A percentile compares a stretch with the other conserved stretches of the same genome.
phyloP scores from a whole-genome alignment of 352 stramenopile species.

The Aphanomyces euteiches region DNA sequence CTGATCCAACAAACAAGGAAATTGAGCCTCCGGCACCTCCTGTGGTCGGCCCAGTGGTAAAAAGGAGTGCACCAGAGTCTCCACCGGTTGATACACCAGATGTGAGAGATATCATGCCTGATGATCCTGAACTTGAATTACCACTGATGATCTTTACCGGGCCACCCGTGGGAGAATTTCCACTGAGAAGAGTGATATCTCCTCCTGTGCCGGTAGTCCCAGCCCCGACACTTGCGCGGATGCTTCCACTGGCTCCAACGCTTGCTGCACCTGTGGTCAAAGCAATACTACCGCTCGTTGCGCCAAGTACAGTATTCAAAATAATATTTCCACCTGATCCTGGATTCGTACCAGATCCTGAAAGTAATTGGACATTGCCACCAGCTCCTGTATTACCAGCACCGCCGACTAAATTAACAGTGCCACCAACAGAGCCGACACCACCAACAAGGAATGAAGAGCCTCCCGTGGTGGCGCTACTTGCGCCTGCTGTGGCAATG shows the following conservation, averaged over 20 bases:
- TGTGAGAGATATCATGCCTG: background rate
- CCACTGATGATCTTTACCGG: slow-evolving; percentile 6
- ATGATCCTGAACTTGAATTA: background rate
- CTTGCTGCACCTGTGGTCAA: slow-evolving; percentile 22
- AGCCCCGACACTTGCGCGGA: slow-evolving; percentile 30
- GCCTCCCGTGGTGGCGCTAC: background rate
- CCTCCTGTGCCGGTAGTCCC: slow-evolving; percentile 36
- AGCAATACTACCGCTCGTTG: background rate
- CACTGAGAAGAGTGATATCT: slow-evolving; percentile 31
- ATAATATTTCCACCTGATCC: background rate
- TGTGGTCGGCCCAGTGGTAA: slow-evolving; percentile 32
- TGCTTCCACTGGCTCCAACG: slow-evolving; percentile 28
- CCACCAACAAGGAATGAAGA: background rate
- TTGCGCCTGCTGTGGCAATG: slow-evolving; percentile 6
- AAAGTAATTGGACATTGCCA: slow-evolving; percentile 35
- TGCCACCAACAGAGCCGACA: slow-evolving; percentile 31
- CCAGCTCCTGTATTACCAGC: slow-evolving; percentile 27
- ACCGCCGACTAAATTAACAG: slow-evolving; percentile 32
- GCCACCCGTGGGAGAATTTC: background rate
- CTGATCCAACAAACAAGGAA: background rate
- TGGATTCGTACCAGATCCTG: slow-evolving; percentile 23
- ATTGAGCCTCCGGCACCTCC: slow-evolving; percentile 37
- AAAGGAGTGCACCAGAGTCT: slow-evolving; percentile 35
- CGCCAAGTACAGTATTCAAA: background rate
- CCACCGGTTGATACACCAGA: slow-evolving; percentile 35